A percentile compares a stretch with the other conserved stretches of the same genome.
These are phyloP conservation scores for Cryomyces minteri DNA, from an alignment of 495 filamentous ascomycete genomes.

Conservation along the genomic window DNA sequence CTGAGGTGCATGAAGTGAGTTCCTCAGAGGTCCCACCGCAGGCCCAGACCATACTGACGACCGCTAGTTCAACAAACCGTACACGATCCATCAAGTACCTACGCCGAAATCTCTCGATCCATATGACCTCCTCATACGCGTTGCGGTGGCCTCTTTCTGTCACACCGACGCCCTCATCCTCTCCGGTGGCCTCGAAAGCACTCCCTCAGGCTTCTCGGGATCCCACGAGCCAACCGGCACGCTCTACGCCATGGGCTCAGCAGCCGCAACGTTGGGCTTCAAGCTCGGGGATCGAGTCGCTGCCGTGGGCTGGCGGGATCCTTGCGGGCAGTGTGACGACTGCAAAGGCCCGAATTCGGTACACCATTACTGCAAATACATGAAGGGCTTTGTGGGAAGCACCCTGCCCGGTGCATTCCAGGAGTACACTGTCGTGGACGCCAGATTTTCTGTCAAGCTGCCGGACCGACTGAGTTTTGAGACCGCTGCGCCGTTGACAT, in stretches of 20 bases:
- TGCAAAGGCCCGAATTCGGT: slow-evolving; percentile 24
- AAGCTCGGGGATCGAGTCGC: slow-evolving; percentile 30
- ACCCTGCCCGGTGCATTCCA: slow-evolving; percentile 30
- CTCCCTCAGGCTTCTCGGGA: slow-evolving; percentile 27
- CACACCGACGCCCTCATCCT: slow-evolving; percentile 38
- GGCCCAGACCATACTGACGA: background rate
- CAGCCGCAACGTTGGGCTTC: slow-evolving; percentile 22
- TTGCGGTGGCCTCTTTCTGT: slow-evolving; percentile 38
- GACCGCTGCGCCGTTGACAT: slow-evolving; percentile 35
- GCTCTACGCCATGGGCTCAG: slow-evolving; percentile 26
- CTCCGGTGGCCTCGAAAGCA: slow-evolving; percentile 22
- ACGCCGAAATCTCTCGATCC: slow-evolving; percentile 26
- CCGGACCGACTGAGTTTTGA: slow-evolving; percentile 29
- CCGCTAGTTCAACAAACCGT: slow-evolving; percentile 29
- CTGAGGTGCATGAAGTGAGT: no score
- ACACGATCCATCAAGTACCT: slow-evolving; percentile 27
- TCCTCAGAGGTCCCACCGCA: no score
- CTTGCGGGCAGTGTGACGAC: slow-evolving; percentile 29
- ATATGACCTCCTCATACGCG: slow-evolving; percentile 36
- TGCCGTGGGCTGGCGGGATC: slow-evolving; percentile 25
- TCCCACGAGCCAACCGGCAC: slow-evolving; percentile 42
- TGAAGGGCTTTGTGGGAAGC: slow-evolving; percentile 24
- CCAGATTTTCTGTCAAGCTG: slow-evolving; percentile 22
- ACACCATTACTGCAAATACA: slow-evolving; percentile 27
- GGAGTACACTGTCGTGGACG: slow-evolving; percentile 32